phyloP scores from a whole-genome alignment of 164 flowering plant genomes.

The Tetracentron sinense region DNA sequence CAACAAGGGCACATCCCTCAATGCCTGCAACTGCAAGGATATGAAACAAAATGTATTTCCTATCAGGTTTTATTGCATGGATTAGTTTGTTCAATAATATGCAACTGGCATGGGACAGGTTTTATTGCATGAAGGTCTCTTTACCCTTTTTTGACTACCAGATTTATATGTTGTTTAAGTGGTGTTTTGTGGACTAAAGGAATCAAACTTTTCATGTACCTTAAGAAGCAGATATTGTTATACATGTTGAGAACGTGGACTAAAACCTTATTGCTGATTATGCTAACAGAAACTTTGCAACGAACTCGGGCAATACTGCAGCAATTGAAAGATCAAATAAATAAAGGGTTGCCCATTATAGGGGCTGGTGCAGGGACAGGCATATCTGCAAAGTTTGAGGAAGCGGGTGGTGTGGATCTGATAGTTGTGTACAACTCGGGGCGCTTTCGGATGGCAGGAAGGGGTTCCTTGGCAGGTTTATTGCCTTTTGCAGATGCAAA shows the following conservation, averaged over 20 bases:
- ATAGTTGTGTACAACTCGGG: slow-evolving; percentile 92
- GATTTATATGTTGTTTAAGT: no score
- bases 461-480: slow-evolving; percentile 94
- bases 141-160: no score
- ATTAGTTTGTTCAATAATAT: no score
- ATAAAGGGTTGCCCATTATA: slow-evolving; percentile 66
- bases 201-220: not conserved
- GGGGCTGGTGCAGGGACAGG: slow-evolving; percentile 99
- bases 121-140: no score
- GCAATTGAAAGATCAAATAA: slow-evolving; percentile 57
- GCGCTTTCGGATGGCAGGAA: slow-evolving; percentile 95
- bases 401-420: slow-evolving; percentile 92
- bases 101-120: no score
- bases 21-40: no score
- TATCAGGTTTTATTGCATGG: no score
- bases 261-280: slow-evolving; percentile 8
- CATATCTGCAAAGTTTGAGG: slow-evolving; percentile 98
- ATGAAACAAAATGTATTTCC: no score
- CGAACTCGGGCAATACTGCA: slow-evolving; percentile 54
- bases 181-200: not conserved
- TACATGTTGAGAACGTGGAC: not conserved
- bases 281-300: slow-evolving; percentile 60
- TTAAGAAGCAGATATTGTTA: not conserved
- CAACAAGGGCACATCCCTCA: no score
- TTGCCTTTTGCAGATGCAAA: slow-evolving; percentile 99